phyloP scores from a whole-genome alignment of 805 yeast species.

The Metschnikowia proteae region DNA sequence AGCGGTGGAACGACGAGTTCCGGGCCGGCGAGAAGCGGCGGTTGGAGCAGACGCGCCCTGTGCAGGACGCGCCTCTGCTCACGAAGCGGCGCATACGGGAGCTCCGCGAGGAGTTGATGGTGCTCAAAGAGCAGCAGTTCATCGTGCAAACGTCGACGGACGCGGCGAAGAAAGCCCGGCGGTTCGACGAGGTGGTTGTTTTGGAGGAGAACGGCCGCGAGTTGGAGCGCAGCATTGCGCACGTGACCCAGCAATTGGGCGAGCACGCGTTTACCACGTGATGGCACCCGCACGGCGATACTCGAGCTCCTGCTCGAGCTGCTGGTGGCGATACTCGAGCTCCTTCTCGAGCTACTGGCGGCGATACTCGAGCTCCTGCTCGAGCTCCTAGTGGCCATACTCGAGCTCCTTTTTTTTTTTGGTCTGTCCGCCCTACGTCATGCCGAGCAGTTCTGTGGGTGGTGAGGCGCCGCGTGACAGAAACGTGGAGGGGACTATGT shows the following conservation, averaged over 20 bases:
- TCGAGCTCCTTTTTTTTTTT: too few species aligned
- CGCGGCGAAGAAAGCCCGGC: conserved; percentile 59
- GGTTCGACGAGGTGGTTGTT: conserved; percentile 70
- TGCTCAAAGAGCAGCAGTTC: conserved; percentile 77
- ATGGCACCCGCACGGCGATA: too few species aligned
- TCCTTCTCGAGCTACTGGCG: too few species aligned
- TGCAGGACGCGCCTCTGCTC: conserved; percentile 23
- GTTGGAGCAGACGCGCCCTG: conserved; percentile 8
- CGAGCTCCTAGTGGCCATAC: too few species aligned
- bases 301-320: too few species aligned
- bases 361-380: too few species aligned
- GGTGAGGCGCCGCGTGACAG: too few species aligned
- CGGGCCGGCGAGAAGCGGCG: conserved; percentile 27
- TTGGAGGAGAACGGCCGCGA: conserved; percentile 58
- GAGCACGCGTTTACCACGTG: conserved; percentile 35
- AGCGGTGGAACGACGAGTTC: conserved; percentile 50
- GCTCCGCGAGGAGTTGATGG: conserved; percentile 74
- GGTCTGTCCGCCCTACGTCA: too few species aligned
- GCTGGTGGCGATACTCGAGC: too few species aligned
- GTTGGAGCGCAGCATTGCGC: conserved; percentile 45
- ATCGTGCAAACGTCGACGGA: conserved; percentile 63
- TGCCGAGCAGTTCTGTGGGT: too few species aligned
- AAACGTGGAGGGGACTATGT: too few species aligned
- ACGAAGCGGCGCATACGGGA: conserved; percentile 54
- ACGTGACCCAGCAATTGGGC: conserved; percentile 52